Evolutionary conservation across 2,329 filamentous ascomycete species (phyloP).

Genomic region (Tolypocladium amazonense): DNA sequence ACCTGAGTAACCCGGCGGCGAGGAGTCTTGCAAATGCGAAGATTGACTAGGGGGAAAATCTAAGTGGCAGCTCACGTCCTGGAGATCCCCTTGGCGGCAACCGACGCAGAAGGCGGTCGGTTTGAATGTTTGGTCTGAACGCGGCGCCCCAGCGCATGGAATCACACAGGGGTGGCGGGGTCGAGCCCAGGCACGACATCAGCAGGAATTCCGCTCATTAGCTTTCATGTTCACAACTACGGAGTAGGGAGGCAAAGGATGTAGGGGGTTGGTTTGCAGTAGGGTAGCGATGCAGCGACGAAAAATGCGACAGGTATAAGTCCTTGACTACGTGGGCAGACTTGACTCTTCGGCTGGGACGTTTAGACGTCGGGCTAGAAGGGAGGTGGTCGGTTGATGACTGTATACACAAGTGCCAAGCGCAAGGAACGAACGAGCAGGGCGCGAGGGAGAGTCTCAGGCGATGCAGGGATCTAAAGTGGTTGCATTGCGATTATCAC

Average conservation of each 20-base stretch:
- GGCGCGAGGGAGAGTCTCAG: background rate
- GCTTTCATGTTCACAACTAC: background rate
- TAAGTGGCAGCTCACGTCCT: background rate
- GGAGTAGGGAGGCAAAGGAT: background rate
- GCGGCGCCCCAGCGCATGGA: background rate
- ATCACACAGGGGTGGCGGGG: background rate
- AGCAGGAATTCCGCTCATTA: background rate
- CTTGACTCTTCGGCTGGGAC: background rate
- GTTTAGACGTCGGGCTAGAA: background rate
- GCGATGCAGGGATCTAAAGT: background rate
- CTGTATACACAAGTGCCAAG: too few species aligned
- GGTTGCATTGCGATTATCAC: background rate
- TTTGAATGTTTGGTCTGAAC: background rate
- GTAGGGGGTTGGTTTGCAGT: background rate
- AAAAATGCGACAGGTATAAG: background rate
- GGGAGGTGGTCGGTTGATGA: too few species aligned
- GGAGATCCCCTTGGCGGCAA: background rate
- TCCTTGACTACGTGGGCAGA: background rate
- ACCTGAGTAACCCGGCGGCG: slow-evolving; percentile 59
- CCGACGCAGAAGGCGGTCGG: background rate
- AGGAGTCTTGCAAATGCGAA: slow-evolving; percentile 61
- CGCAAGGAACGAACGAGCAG: background rate
- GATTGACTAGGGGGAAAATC: slow-evolving; percentile 46
- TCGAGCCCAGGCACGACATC: background rate
- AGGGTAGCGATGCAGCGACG: background rate